These are phyloP conservation scores for Saccharum spontaneum DNA, from an alignment of 176 grass and related monocot species.

Conservation along the genomic window DNA sequence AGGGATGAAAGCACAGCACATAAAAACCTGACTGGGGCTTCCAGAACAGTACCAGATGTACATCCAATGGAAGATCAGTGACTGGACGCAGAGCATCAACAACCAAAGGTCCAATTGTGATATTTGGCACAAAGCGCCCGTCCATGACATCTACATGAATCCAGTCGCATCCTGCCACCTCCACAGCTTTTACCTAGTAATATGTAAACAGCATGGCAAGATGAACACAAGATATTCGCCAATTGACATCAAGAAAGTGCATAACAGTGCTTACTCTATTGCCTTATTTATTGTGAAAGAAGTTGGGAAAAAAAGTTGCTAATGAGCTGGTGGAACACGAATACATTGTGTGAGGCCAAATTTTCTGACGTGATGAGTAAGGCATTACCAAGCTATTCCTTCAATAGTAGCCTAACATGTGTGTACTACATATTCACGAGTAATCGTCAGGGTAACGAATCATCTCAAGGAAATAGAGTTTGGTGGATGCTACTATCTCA, in stretches of 20 bases:
- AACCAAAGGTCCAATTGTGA: conserved; percentile 93
- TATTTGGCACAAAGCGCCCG: conserved; percentile 95
- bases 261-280: not conserved
- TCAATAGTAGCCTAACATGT: not conserved
- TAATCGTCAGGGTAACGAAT: not conserved
- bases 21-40: conserved; percentile 12
- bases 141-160: conserved; percentile 99
- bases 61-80: conserved; percentile 97
- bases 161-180: conserved; percentile 97
- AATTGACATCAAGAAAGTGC: not conserved
- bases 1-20: not conserved
- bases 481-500: not conserved
- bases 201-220: not conserved
- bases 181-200: conserved; percentile 94
- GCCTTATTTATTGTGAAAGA: not conserved
- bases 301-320: not conserved
- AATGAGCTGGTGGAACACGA: not conserved
- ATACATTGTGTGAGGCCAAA: not conserved
- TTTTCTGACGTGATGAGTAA: not conserved
- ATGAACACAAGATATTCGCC: not conserved
- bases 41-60: conserved; percentile 79
- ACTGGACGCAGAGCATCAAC: conserved; percentile 90
- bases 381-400: not conserved
- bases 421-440: not conserved
- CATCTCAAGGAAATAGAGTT: not conserved